These are phyloP conservation scores for Aspergillus uvarum DNA, from an alignment of 2,329 filamentous ascomycete genomes.

Conservation along the genomic window DNA sequence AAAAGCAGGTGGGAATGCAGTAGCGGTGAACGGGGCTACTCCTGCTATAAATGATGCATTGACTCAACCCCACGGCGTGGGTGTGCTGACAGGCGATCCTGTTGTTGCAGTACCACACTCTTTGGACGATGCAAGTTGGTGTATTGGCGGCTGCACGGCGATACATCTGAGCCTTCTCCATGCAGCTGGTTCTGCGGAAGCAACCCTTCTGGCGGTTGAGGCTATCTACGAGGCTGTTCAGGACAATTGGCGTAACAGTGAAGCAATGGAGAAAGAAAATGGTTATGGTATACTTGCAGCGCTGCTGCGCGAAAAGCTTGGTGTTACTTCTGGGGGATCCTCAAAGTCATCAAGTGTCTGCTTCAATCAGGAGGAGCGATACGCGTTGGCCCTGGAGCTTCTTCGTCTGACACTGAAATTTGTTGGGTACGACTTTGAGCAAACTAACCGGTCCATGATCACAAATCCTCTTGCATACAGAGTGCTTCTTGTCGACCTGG, in stretches of 20 bases:
- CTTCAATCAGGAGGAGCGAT: constrained; percentile 48
- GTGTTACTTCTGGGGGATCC: constrained; percentile 29
- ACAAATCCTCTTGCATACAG: constrained; percentile 94
- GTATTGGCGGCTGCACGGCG: constrained; percentile 84
- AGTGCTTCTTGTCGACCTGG: constrained; percentile 85
- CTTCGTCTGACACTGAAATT: constrained; percentile 79
- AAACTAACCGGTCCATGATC: constrained; percentile 84
- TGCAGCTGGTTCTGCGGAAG: constrained; percentile 66
- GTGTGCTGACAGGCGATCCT: constrained; percentile 77
- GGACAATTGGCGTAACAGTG: constrained; percentile 94
- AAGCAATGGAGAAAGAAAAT: constrained; percentile 95
- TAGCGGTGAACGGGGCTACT: constrained; percentile 85
- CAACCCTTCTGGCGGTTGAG: constrained; percentile 73
- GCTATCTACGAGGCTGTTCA: constrained; percentile 83
- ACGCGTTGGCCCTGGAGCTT: constrained; percentile 58
- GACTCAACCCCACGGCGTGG: constrained; percentile 75
- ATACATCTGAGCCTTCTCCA: constrained; percentile 83
- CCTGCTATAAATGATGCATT: constrained; percentile 86
- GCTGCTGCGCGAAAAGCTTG: constrained; percentile 77
- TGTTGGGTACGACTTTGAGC: constrained; percentile 79
- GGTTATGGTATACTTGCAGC: constrained; percentile 87
- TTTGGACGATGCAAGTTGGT: constrained; percentile 89
- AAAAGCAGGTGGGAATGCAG: constrained; percentile 69
- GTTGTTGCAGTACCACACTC: constrained; percentile 78
- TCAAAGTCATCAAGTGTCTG: constrained; percentile 40